Conservation (phyloP, 2,329 filamentous ascomycete species). For the Hortaea sp. region DNA sequence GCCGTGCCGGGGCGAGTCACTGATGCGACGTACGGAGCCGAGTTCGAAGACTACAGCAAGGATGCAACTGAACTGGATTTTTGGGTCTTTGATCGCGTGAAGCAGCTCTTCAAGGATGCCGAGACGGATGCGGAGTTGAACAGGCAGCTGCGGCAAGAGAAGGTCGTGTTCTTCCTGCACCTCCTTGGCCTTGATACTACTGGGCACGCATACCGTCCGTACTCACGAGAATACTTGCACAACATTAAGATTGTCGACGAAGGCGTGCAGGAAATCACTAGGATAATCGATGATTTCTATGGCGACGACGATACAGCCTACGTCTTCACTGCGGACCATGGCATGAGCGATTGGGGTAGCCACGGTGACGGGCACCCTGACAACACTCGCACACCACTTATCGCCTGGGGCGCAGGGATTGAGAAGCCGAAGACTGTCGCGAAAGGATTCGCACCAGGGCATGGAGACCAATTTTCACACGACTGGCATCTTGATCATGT, state of each 20-base stretch:
- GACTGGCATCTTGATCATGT: conserved; percentile 80
- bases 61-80: conserved; percentile 72
- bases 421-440: conserved; percentile 56
- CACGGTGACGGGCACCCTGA: conserved; percentile 96
- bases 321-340: conserved; percentile 94
- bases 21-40: conserved; percentile 71
- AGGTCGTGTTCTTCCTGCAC: conserved; percentile 90
- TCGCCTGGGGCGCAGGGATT: conserved; percentile 87
- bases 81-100: conserved; percentile 95
- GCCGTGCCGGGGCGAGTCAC: conserved; percentile 79
- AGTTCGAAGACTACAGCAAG: conserved; percentile 81
- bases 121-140: conserved; percentile 66
- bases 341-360: conserved; percentile 99
- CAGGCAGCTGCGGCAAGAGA: conserved; percentile 65
- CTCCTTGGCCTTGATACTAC: conserved; percentile 84
- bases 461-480: conserved; percentile 76
- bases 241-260: conserved; percentile 93
- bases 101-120: conserved; percentile 72
- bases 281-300: conserved; percentile 79
- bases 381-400: conserved; percentile 87
- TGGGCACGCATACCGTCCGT: conserved; percentile 77
- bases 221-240: conserved; percentile 87
- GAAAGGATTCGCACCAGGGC: conserved; percentile 58
- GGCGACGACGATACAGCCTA: conserved; percentile 75
- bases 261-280: conserved; percentile 74